These are phyloP conservation scores for Metschnikowia vanudenii DNA, from an alignment of 805 yeast genomes.

Conservation along the genomic window DNA sequence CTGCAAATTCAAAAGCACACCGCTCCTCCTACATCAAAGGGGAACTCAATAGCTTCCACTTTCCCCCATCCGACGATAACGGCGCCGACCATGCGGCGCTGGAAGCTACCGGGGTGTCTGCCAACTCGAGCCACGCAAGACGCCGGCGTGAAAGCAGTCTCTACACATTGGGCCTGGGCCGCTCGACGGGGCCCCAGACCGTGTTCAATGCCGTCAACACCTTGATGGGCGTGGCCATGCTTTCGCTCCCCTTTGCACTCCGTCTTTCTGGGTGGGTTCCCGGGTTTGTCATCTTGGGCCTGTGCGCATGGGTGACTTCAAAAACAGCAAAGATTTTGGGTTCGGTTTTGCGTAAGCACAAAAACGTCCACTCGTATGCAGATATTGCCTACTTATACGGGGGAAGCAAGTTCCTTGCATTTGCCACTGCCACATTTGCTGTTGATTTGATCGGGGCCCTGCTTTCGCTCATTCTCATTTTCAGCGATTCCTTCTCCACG, in stretches of 20 bases:
- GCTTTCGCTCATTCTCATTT: conserved; percentile 54
- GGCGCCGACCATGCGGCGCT: conserved; percentile 5
- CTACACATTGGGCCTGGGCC: conserved; percentile 8
- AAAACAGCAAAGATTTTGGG: conserved; percentile 59
- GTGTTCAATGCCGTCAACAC: conserved; percentile 76
- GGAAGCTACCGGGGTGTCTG: too few species aligned
- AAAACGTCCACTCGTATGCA: conserved; percentile 79
- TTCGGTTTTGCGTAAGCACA: conserved; percentile 75
- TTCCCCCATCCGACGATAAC: conserved; percentile 19
- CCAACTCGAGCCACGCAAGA: not conserved
- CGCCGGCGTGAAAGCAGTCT: conserved; percentile 24
- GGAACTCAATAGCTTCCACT: conserved; percentile 20
- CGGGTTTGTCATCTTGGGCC: conserved; percentile 43
- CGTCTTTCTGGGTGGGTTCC: conserved; percentile 64
- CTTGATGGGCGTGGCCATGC: conserved; percentile 70
- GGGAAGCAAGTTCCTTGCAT: conserved; percentile 48
- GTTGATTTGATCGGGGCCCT: conserved; percentile 63
- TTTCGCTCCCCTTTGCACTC: conserved; percentile 71
- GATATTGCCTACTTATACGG: conserved; percentile 86
- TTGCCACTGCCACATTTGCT: conserved; percentile 50
- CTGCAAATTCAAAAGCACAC: not conserved
- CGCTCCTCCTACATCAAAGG: not conserved
- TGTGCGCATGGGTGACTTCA: conserved; percentile 50
- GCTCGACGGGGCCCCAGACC: conserved; percentile 65
- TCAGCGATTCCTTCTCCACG: conserved; percentile 57